A percentile compares a stretch with the other conserved stretches of the same genome.
Evolutionary conservation across 805 yeast species (phyloP).

Genomic region (Nakazawaea ishiwadae): DNA sequence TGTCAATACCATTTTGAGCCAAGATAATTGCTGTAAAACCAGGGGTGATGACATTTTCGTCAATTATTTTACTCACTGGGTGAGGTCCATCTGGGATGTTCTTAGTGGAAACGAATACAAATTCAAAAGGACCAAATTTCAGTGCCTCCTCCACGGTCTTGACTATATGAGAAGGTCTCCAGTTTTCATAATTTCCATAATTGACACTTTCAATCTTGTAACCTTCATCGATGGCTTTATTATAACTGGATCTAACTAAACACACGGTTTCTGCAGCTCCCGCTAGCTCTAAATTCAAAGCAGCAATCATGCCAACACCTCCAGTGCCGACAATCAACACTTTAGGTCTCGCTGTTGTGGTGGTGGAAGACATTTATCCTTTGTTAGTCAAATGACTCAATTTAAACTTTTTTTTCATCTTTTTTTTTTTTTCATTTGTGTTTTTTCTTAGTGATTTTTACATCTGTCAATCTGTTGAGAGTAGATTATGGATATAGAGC

Average conservation of each 20-base stretch:
- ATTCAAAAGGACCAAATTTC: slow-evolving; percentile 38
- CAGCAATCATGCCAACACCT: slow-evolving; percentile 79
- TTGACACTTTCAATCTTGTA: slow-evolving; percentile 54
- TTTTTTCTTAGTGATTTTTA: too few relatives aligned
- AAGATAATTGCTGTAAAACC: slow-evolving; percentile 26
- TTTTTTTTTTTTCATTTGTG: too few relatives aligned
- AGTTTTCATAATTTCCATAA: slow-evolving; percentile 49
- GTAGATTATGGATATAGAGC: too few relatives aligned
- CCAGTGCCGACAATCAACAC: slow-evolving; percentile 77
- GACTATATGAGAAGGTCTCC: slow-evolving; percentile 48
- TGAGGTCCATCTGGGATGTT: slow-evolving; percentile 48
- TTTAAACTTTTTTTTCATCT: too few relatives aligned
- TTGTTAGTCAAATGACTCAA: too few relatives aligned
- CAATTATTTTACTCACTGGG: slow-evolving; percentile 31
- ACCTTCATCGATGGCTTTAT: slow-evolving; percentile 45
- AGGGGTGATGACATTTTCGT: slow-evolving; percentile 27
- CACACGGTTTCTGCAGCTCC: slow-evolving; percentile 41
- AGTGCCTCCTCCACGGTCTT: slow-evolving; percentile 42
- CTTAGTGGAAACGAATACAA: slow-evolving; percentile 53
- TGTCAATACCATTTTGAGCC: slow-evolving; percentile 36
- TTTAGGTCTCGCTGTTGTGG: slow-evolving; percentile 17
- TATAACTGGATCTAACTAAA: slow-evolving; percentile 61
- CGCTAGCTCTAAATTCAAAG: slow-evolving; percentile 50
- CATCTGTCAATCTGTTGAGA: too few relatives aligned
- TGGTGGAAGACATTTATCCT: background rate